Base-by-base conservation (phyloP, 352 stramenopile species). In the Pythium coloratum region DNA sequence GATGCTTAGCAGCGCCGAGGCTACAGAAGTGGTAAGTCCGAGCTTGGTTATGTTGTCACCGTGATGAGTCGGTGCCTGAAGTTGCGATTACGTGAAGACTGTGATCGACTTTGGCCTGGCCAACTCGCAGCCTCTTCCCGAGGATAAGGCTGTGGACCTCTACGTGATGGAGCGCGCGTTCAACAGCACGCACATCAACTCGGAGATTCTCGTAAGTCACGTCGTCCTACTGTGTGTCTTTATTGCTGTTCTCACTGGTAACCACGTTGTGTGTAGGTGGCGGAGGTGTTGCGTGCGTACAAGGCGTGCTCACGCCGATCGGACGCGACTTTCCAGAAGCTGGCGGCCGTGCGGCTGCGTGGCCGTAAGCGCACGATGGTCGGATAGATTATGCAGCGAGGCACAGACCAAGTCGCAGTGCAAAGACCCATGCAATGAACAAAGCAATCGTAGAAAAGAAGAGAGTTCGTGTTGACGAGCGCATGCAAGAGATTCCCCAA, bases 121-220 rank as follows among this genome's bases (percentile, higher is more conserved):
- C 50, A 92, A 89, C 68, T 91, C 84, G 55, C 83, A 95, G 60
- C 84, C 86, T 32, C 71, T 93, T 42, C 84, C 85, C 7, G 92
- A 98, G 56, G 92, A 98, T 70, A 97, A 97, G 63, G 92, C 90
- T 18, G 92, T 98, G 13, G 92, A 98, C 44, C 76, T 98, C 10
- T 98, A 98, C 70, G 92, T 97, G 34, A 92, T 98, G 78, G 92
- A 98, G 70, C 86, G 92, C 46, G 92, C 92, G 3, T 97, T 98
- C 73, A 80, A 86, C 66, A 96, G 88, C 55, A 97, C 91, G 8
- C 92, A 98, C 65, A 76, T 93, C 38, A 84, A 96, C 50, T 93
- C 90, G 34, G 80, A 97, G 44, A 62, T 84, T 5, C 69, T 97
- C 73, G 85, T 92, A 62, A 30, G 72, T 72, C 38, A 44, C 0